Base-by-base conservation (phyloP, 2,329 filamentous ascomycete genomes). In the Peltaster fructicola region DNA sequence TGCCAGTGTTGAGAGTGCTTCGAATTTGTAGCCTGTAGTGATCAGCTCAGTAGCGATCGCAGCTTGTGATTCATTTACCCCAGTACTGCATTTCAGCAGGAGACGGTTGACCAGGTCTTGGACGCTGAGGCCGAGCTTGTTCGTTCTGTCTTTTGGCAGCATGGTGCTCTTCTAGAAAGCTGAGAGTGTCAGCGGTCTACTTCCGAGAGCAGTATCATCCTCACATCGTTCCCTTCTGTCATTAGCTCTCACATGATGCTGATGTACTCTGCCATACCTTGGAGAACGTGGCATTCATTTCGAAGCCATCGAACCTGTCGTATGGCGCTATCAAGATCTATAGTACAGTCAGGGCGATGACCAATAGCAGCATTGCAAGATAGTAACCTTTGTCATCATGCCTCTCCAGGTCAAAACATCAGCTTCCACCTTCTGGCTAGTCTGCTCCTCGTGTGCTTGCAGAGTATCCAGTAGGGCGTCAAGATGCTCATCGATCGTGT, bases 1-100 rank as follows among this genome's bases (percentile, higher is more conserved):
- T 3, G 79, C 73, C 4, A 95, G 55, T 2, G 88, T 73, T 5
- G 73, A 71, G 2, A 98, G 53, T 0, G 80, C 77, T 51, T 98
- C 88, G 42, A 98, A 98, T 48, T 98, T 98, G 57, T 98, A 98
- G 17, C 85, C 80, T 85, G 35, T 3, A n/a, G n/a, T n/a, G n/a
- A n/a, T n/a, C n/a, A 14, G 11, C 15, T 4, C 20, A n/a, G n/a
- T n/a, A n/a, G n/a, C n/a, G n/a, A n/a, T 20, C n/a, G 34, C 20
- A 37, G 22, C 14, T 11, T 17, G 8, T 12, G 3, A 16, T 6
- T 41, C 17, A 29, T 42, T 32, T 53, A 82, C 79, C 85, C 85
- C 85, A 95, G 45, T 73, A 98, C 24, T 74, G 71, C 82, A 93
- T 93, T 35, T 84, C 59, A 30, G 88, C 76, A 24, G 76, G 72